A percentile compares a stretch with the other conserved stretches of the same genome.
These are phyloP conservation scores for Paragyromitra xinjiangensis DNA, from an alignment of 495 filamentous ascomycete genomes.

Conservation along the genomic window DNA sequence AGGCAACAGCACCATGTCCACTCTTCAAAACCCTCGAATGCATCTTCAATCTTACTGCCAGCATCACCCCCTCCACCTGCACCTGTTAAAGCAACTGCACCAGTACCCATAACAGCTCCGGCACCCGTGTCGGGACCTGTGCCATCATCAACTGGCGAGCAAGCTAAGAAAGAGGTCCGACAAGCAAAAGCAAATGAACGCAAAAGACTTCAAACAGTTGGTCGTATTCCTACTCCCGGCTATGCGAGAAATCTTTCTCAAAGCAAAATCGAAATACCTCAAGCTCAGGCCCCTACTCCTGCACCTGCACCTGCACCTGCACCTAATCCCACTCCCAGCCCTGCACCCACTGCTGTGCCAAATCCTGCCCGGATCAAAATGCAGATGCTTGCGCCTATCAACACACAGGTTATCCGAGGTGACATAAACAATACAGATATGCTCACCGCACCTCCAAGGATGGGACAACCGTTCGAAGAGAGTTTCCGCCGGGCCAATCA, in stretches of 20 bases:
- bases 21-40: conserved; percentile 43
- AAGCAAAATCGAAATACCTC: conserved; percentile 29
- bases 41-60: conserved; percentile 65
- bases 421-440: conserved; percentile 48
- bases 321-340: conserved; percentile 1
- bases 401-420: conserved; percentile 41
- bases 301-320: not conserved
- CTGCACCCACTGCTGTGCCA: not conserved
- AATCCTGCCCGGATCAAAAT: conserved; percentile 32
- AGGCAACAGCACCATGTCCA: conserved; percentile 61
- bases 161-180: conserved; percentile 51
- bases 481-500: conserved; percentile 49
- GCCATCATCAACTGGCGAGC: conserved; percentile 51
- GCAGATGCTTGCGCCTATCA: conserved; percentile 50
- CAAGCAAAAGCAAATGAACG: conserved; percentile 55
- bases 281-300: conserved; percentile 17
- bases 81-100: conserved; percentile 56
- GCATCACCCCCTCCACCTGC: conserved; percentile 64
- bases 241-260: conserved; percentile 37
- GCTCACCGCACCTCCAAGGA: conserved; percentile 47
- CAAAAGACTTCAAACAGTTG: conserved; percentile 68
- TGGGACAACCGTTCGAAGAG: conserved; percentile 49
- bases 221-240: conserved; percentile 74
- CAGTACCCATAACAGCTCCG: conserved; percentile 59
- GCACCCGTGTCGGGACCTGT: conserved; percentile 51